Conservation (phyloP, 768 basidiomycete species). For the Auricularia heimuer region DNA sequence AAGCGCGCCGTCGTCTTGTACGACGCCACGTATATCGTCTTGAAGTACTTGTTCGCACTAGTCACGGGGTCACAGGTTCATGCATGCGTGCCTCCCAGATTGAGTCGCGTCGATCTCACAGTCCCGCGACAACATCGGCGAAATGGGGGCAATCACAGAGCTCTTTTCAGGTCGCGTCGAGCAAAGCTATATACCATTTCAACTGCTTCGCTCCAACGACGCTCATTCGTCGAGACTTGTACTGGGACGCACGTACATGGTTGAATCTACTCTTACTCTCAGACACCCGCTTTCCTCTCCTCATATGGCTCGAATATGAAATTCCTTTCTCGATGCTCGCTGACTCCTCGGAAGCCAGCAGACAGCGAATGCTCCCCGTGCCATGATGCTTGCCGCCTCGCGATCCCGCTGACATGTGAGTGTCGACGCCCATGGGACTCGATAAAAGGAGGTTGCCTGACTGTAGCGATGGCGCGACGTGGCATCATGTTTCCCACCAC, state of each 20-base stretch:
- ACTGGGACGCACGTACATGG: too few relatives aligned
- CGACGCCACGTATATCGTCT: too few relatives aligned
- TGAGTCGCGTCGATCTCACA: not conserved
- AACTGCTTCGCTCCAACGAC: too few relatives aligned
- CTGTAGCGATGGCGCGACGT: not conserved
- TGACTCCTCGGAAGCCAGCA: not conserved
- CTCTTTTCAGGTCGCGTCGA: too few relatives aligned
- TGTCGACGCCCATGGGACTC: not conserved
- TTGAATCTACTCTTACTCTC: too few relatives aligned
- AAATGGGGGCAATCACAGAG: not conserved
- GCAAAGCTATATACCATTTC: too few relatives aligned
- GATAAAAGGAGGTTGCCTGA: conserved; percentile 4
- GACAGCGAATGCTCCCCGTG: not conserved
- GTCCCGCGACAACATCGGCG: not conserved
- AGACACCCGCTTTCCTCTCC: too few relatives aligned
- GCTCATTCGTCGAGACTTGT: too few relatives aligned
- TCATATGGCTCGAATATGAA: not conserved
- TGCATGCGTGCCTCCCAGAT: not conserved
- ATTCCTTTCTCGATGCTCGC: not conserved
- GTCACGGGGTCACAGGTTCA: not conserved
- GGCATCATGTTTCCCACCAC: not conserved
- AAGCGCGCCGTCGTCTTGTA: too few relatives aligned
- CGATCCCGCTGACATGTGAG: not conserved
- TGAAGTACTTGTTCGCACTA: too few relatives aligned
- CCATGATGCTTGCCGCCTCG: not conserved